Percentiles rank a stretch among this genome's conserved stretches.
Conservation (phyloP, 306 rosid genomes). For the Hippophae rhamnoides region DNA sequence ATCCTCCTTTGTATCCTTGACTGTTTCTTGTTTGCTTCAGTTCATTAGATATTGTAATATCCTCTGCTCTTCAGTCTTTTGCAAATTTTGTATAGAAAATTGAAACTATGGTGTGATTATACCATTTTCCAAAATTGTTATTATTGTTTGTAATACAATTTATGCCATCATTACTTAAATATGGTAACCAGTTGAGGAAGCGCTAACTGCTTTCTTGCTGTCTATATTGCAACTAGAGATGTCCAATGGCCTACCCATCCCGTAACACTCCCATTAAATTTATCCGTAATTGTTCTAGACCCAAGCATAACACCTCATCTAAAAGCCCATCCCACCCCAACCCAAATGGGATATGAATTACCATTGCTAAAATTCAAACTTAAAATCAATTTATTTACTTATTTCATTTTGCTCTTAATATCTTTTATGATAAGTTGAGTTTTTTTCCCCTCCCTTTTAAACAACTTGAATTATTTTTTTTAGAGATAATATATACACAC, state of each 20-base stretch:
- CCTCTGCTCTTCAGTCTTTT: background rate
- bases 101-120: background rate
- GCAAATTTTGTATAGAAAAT: background rate
- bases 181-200: background rate
- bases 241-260: background rate
- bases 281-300: too few species aligned
- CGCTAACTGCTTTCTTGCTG: background rate
- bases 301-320: too few species aligned
- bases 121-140: background rate
- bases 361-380: too few species aligned
- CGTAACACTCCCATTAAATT: background rate
- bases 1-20: conserved; percentile 94
- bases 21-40: conserved; percentile 12
- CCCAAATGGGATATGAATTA: too few species aligned
- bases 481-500: too few species aligned
- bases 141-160: background rate
- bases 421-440: too few species aligned
- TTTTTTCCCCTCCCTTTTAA: too few species aligned
- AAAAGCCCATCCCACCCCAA: too few species aligned
- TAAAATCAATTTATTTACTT: too few species aligned
- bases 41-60: background rate
- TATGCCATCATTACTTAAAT: background rate
- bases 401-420: too few species aligned
- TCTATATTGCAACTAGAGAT: background rate
- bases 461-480: too few species aligned